Evolutionary conservation across 495 filamentous ascomycete genomes (phyloP).

Genomic region (Xanthoparmelia taractica): DNA sequence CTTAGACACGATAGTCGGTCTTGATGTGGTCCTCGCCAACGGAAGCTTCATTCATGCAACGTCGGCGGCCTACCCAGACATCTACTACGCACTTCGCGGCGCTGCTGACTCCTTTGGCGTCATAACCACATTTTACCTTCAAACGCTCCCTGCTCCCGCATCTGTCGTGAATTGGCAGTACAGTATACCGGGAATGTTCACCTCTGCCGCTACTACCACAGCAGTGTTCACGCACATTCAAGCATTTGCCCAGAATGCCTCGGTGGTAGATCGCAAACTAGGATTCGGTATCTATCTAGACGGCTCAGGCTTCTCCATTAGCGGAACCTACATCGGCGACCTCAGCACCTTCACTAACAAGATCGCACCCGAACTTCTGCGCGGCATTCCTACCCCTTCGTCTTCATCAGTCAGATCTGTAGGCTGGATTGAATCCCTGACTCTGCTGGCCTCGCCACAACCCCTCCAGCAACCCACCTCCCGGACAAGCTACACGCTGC

Average conservation of each 20-base stretch:
- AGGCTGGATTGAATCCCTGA: slow-evolving; percentile 30
- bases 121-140: slow-evolving; percentile 55
- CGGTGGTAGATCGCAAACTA: slow-evolving; percentile 43
- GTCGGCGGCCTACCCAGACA: slow-evolving; percentile 26
- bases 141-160: slow-evolving; percentile 50
- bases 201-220: slow-evolving; percentile 34
- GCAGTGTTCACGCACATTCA: slow-evolving; percentile 43
- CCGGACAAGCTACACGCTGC: slow-evolving; percentile 26
- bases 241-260: slow-evolving; percentile 43
- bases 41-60: slow-evolving; percentile 41
- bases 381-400: slow-evolving; percentile 30
- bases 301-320: slow-evolving; percentile 32
- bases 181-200: slow-evolving; percentile 37
- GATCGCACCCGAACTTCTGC: slow-evolving; percentile 38
- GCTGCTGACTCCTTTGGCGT: slow-evolving; percentile 57
- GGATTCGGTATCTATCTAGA: slow-evolving; percentile 47
- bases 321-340: slow-evolving; percentile 34
- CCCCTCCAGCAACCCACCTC: slow-evolving; percentile 29
- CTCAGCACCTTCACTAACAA: slow-evolving; percentile 32
- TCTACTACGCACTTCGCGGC: slow-evolving; percentile 47
- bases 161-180: slow-evolving; percentile 46
- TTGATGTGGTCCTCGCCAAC: slow-evolving; percentile 59
- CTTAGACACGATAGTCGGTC: slow-evolving; percentile 53
- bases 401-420: slow-evolving; percentile 31
- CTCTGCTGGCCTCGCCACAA: slow-evolving; percentile 24